Conservation (phyloP, 2,329 filamentous ascomycete genomes). For the Clarireedia paspali region DNA sequence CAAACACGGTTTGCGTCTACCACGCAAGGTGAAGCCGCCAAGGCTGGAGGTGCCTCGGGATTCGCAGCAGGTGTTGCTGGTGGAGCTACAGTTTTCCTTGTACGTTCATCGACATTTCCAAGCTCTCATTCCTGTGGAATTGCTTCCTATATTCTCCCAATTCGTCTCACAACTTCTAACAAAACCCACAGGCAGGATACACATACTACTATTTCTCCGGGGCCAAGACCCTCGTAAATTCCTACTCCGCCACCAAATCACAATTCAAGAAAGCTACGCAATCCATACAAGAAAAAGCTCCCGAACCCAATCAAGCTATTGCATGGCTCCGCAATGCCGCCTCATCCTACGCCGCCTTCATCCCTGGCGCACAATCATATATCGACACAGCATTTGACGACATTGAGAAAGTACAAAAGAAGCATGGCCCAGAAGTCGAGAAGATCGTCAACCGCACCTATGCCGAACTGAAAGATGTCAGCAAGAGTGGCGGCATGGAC, state of each 20-base stretch:
- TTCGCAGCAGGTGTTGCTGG: slow-evolving; percentile 42
- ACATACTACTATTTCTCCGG: slow-evolving; percentile 46
- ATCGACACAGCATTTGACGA: slow-evolving; percentile 65
- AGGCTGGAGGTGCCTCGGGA: slow-evolving; percentile 30
- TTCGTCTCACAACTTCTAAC: neutral
- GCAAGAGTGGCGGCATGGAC: slow-evolving; percentile 48
- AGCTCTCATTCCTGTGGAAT: neutral
- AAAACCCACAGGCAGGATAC: slow-evolving; percentile 35
- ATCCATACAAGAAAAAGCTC: slow-evolving; percentile 54
- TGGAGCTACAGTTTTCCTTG: slow-evolving; percentile 37
- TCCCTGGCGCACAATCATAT: slow-evolving; percentile 62
- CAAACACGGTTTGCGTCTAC: slow-evolving; percentile 21
- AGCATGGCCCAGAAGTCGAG: slow-evolving; percentile 64
- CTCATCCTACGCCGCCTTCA: slow-evolving; percentile 61
- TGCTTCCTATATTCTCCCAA: too few relatives aligned
- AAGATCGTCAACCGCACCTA: slow-evolving; percentile 61
- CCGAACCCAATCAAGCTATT: slow-evolving; percentile 59
- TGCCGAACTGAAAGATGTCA: slow-evolving; percentile 54
- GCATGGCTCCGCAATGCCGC: slow-evolving; percentile 57
- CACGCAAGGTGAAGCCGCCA: slow-evolving; percentile 18
- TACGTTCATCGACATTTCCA: slow-evolving; percentile 11
- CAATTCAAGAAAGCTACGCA: slow-evolving; percentile 53
- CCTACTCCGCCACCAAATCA: slow-evolving; percentile 47
- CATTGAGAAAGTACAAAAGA: slow-evolving; percentile 57
- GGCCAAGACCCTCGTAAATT: slow-evolving; percentile 35